Evolutionary conservation across 2,329 filamentous ascomycete genomes (phyloP), one percentile per base, ranked within the genome.

Genomic region (Fusarium miscanthi): DNA sequence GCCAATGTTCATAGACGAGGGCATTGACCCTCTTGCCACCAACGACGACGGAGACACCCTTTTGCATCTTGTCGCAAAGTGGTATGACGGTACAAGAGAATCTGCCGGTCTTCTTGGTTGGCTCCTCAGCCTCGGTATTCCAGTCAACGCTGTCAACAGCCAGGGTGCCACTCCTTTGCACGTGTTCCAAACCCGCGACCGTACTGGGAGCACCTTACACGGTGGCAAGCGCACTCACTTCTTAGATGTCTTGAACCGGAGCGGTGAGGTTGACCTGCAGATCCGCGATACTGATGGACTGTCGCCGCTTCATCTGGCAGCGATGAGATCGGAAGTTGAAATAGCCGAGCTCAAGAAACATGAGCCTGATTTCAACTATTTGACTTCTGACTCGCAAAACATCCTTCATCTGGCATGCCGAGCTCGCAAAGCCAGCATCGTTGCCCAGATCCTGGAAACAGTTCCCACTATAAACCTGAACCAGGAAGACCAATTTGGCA

Each of bases 391-490:
- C 37, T 61, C 27, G 1, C 70, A 74, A 21, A 74, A 71, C 27
- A 31, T 65, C 7, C 54, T 76, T 2, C 74, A 76, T 53, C n/a
- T 76, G 3, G 65, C 73, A 6, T 75, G 68, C 10, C 70, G 68
- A n/a, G 66, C 74, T 30, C 68, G 70, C 2, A 46, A 68, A 21
- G 17, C 62, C 11, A 59, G 45, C 23, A 64, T 76, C 13, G 30
- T 74, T 43, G 59, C 48, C 2, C 61, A 69, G 9, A 48, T 74
- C 6, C 61, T 76, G 7, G 46, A 49, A 5, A 14, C 48, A 2
- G 16, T 17, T 1, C 33, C 14, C 10, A 8, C 3, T 6, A 9
- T 66, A 4, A 30, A 74, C 6, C 17, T 76, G 3, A 68, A 76
- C 10, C 68, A 73, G 30, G 19, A 49, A 12, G 74, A 76, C n/a